Percentiles rank a stretch among this genome's conserved stretches.
Evolutionary conservation across 1,284 basidiomycete species (phyloP).

Genomic region (Fomitopsis betulina): DNA sequence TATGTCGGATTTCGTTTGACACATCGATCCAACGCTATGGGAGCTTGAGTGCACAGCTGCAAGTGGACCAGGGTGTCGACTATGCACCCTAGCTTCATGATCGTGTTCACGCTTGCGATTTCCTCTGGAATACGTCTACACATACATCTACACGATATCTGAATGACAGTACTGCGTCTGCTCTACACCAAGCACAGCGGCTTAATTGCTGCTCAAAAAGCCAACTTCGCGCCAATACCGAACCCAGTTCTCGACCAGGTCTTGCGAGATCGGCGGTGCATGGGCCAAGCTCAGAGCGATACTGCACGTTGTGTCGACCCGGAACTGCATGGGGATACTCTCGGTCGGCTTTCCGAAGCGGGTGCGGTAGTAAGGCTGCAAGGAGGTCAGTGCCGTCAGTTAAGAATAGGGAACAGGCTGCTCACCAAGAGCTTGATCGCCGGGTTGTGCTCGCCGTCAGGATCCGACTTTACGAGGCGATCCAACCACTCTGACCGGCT

Average conservation of each 20-base stretch:
- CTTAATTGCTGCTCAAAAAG: background rate
- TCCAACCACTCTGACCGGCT: conserved; percentile 43
- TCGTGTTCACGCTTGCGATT: too few relatives aligned
- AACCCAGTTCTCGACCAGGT: conserved; percentile 10
- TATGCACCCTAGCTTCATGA: too few relatives aligned
- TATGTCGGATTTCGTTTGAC: too few relatives aligned
- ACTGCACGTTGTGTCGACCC: conserved; percentile 5
- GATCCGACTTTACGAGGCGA: conserved; percentile 34
- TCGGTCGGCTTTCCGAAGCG: conserved; percentile 4
- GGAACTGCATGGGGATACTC: conserved; percentile 5
- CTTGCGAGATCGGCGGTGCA: conserved; percentile 2
- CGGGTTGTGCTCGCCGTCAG: conserved; percentile 8
- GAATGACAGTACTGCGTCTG: too few relatives aligned
- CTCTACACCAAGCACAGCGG: too few relatives aligned
- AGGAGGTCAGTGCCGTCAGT: background rate
- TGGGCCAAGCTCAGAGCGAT: conserved; percentile 6
- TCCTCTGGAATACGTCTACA: too few relatives aligned
- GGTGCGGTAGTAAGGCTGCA: conserved; percentile 8
- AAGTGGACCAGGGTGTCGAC: too few relatives aligned
- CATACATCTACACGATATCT: background rate
- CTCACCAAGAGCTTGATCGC: conserved; percentile 11
- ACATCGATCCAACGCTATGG: too few relatives aligned
- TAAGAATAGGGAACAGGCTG: background rate
- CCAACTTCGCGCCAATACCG: conserved; percentile 7
- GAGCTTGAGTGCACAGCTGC: too few relatives aligned